Conservation (phyloP, 208 protist species). For the Leishmania tropica region DNA sequence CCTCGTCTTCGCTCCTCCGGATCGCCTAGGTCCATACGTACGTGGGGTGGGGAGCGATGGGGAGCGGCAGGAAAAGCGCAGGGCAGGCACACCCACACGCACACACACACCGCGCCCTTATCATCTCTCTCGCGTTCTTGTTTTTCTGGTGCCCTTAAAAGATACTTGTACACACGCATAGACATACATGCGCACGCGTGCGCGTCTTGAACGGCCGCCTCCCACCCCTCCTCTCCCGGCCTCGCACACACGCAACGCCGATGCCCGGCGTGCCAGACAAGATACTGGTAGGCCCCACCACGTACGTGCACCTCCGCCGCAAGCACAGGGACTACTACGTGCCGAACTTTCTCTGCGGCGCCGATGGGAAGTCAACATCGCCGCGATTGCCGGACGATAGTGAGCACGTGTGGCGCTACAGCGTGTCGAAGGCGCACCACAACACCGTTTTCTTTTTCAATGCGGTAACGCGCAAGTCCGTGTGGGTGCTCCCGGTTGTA, state of each 20-base stretch:
- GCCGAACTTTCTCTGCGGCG: slow-evolving; percentile 30
- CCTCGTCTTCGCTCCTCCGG: neutral
- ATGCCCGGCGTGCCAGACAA: slow-evolving; percentile 42
- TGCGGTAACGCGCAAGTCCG: slow-evolving; percentile 26
- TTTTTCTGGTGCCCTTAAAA: neutral
- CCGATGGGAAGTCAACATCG: neutral
- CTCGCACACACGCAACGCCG: neutral
- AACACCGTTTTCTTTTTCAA: slow-evolving; percentile 78
- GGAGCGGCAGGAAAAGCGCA: neutral
- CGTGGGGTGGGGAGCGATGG: neutral
- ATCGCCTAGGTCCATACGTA: neutral
- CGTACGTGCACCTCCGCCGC: slow-evolving; percentile 49
- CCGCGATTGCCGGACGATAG: slow-evolving; percentile 17
- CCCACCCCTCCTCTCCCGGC: neutral
- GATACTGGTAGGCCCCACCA: slow-evolving; percentile 54
- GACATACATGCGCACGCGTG: neutral
- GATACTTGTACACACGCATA: neutral
- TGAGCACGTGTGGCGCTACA: slow-evolving; percentile 57
- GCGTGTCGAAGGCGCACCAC: slow-evolving; percentile 48
- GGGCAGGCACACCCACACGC: neutral
- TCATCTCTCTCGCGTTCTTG: neutral
- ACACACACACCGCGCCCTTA: neutral
- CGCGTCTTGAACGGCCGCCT: neutral
- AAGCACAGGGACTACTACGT: slow-evolving; percentile 56
- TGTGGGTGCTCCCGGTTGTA: slow-evolving; percentile 72